phyloP scores from a whole-genome alignment of 345 rosid species.

The Aethionema arabicum region DNA sequence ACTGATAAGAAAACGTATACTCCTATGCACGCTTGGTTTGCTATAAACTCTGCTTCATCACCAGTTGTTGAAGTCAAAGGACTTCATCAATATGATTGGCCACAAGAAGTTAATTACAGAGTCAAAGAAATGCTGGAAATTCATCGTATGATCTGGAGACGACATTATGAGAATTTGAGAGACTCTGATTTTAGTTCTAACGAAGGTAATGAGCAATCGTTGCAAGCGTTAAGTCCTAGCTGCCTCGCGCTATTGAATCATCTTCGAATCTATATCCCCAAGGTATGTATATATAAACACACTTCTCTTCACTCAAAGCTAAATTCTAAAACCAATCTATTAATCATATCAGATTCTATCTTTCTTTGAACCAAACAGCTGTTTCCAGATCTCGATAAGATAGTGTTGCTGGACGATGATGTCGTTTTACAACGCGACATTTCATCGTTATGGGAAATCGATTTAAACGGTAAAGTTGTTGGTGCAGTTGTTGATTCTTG shows the following conservation, averaged over 20 bases:
- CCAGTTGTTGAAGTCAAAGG: constrained; percentile 90
- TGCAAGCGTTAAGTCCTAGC: constrained; percentile 62
- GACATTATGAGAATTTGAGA: constrained; percentile 53
- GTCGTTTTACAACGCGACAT: constrained; percentile 80
- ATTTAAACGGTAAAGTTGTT: constrained; percentile 69
- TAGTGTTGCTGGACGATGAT: constrained; percentile 92
- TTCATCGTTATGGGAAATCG: constrained; percentile 74
- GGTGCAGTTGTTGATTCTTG: constrained; percentile 77
- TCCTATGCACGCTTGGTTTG: constrained; percentile 97
- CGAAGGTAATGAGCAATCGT: constrained; percentile 42
- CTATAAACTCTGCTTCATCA: constrained; percentile 59
- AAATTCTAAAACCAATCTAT: constrained; percentile 22
- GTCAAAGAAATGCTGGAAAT: constrained; percentile 74
- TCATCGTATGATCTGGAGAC: constrained; percentile 67
- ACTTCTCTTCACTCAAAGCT: neutral
- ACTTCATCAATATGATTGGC: constrained; percentile 91
- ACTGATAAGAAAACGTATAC: constrained; percentile 93
- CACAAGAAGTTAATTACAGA: constrained; percentile 61
- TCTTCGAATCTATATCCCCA: constrained; percentile 77
- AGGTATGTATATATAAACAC: constrained; percentile 51
- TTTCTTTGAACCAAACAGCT: constrained; percentile 56
- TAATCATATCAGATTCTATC: constrained; percentile 35
- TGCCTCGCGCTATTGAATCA: constrained; percentile 76
- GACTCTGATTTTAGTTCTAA: constrained; percentile 46
- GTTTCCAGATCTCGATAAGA: constrained; percentile 86